phyloP scores from a whole-genome alignment of 2,329 filamentous ascomycete genomes.

The Neofusicoccum laricinum region DNA sequence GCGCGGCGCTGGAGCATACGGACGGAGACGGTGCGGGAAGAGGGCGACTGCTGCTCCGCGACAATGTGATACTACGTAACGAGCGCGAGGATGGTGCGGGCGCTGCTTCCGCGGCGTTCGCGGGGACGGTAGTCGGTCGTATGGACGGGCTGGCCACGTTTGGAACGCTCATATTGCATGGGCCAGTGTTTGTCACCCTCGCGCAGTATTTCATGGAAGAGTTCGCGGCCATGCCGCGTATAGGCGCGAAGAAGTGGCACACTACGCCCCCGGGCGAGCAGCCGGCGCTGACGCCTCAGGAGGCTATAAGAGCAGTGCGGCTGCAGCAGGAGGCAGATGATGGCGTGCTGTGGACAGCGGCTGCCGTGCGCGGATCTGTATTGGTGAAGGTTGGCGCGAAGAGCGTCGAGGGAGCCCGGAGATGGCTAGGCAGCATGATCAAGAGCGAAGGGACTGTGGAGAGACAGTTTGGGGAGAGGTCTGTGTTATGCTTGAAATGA shows the following conservation, averaged over 20 bases:
- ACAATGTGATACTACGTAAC: slow-evolving; percentile 68
- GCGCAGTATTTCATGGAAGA: slow-evolving; percentile 74
- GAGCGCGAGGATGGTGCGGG: background rate
- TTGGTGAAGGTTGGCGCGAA: slow-evolving; percentile 87
- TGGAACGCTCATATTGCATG: slow-evolving; percentile 80
- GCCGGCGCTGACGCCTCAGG: slow-evolving; percentile 23
- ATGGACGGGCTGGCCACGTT: slow-evolving; percentile 77
- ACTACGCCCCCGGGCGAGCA: slow-evolving; percentile 31
- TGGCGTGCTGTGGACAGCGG: slow-evolving; percentile 37
- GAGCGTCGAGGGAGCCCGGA: slow-evolving; percentile 74
- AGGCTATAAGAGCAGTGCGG: slow-evolving; percentile 51
- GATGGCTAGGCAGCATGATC: slow-evolving; percentile 77
- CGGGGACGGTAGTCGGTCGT: slow-evolving; percentile 39
- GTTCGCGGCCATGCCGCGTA: slow-evolving; percentile 73
- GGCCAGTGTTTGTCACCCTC: slow-evolving; percentile 64
- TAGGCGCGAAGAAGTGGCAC: slow-evolving; percentile 77
- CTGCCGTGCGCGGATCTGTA: slow-evolving; percentile 61
- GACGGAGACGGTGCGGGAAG: slow-evolving; percentile 20
- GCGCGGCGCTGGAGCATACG: slow-evolving; percentile 9
- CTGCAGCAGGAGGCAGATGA: slow-evolving; percentile 54
- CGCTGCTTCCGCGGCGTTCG: slow-evolving; percentile 42
- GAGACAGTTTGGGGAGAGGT: slow-evolving; percentile 72
- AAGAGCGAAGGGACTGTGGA: slow-evolving; percentile 69
- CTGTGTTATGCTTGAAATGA: slow-evolving; percentile 61
- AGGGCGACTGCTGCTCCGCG: slow-evolving; percentile 71